Evolutionary conservation across 108 stramenopile species (phyloP).

Genomic region (Fistulifera pelliculosa): DNA sequence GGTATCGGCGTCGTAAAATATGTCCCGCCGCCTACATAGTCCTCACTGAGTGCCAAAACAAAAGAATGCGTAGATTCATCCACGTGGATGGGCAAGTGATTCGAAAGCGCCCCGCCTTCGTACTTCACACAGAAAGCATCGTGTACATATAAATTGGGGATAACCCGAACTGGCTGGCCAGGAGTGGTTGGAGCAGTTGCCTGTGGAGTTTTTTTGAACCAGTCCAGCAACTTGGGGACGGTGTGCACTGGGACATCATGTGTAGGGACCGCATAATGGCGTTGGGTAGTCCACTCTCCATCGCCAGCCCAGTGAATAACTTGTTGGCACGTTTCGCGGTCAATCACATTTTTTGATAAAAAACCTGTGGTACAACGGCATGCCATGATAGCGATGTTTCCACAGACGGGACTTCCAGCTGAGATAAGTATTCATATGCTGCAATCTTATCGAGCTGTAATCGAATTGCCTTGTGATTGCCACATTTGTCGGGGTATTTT

Average conservation of each 20-base stretch:
- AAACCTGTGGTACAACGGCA: constrained; percentile 11
- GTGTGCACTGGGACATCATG: constrained; percentile 86
- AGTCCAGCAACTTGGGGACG: constrained; percentile 33
- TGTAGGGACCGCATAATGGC: constrained; percentile 95
- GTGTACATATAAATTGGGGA: constrained; percentile 38
- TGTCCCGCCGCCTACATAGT: constrained; percentile 85
- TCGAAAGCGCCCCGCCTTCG: constrained; percentile 41
- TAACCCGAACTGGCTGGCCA: constrained; percentile 24
- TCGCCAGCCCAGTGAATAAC: constrained; percentile 40
- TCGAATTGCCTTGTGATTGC: constrained; percentile 38
- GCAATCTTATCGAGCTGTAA: constrained; percentile 32
- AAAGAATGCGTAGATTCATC: constrained; percentile 88
- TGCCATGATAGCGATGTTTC: constrained; percentile 4
- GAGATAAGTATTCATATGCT: constrained; percentile 1
- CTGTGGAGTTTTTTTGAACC: constrained; percentile 41
- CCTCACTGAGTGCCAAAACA: constrained; percentile 79
- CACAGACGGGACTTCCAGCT: background rate
- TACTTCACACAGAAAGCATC: constrained; percentile 92
- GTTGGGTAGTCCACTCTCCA: constrained; percentile 75
- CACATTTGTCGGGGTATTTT: constrained; percentile 7
- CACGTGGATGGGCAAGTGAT: constrained; percentile 73
- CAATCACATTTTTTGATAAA: constrained; percentile 21
- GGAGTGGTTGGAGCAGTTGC: constrained; percentile 7
- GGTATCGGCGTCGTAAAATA: constrained; percentile 34
- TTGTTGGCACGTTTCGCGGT: constrained; percentile 32